These are phyloP conservation scores for Sherardia arvensis DNA, from an alignment of 257 asterid species.

Conservation along the genomic window DNA sequence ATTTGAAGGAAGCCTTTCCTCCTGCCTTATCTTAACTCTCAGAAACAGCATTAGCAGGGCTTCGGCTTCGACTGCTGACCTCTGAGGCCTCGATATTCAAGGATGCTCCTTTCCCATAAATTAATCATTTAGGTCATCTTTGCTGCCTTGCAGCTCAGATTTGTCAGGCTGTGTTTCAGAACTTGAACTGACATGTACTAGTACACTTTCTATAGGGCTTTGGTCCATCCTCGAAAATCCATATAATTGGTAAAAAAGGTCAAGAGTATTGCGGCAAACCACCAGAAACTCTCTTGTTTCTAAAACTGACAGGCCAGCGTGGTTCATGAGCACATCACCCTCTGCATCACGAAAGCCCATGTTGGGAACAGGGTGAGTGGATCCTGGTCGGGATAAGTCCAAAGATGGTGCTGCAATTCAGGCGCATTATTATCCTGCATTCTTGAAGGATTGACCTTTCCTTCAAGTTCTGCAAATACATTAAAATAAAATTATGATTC, in stretches of 20 bases:
- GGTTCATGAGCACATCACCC: conserved; percentile 25
- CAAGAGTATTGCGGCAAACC: conserved; percentile 53
- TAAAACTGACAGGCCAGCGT: conserved; percentile 42
- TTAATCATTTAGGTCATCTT: neutral
- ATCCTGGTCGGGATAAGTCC: conserved; percentile 47
- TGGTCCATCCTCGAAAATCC: no score
- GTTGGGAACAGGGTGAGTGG: conserved; percentile 56
- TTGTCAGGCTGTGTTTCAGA: conserved; percentile 20
- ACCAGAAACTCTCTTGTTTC: no score
- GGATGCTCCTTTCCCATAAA: conserved; percentile 16
- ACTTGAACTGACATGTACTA: conserved; percentile 13
- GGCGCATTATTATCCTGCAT: conserved; percentile 29
- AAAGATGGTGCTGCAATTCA: conserved; percentile 33
- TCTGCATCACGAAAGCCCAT: conserved; percentile 28
- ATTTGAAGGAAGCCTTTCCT: conserved; percentile 3
- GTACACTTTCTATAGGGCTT: no score
- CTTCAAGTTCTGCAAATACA: conserved; percentile 49
- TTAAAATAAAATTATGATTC: neutral
- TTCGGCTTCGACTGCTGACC: conserved; percentile 14
- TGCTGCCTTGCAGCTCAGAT: conserved; percentile 19
- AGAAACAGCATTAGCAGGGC: conserved; percentile 7
- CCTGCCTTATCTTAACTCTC: no score
- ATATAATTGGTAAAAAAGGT: no score
- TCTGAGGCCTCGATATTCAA: conserved; percentile 16
- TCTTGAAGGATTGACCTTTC: conserved; percentile 40